These are phyloP conservation scores for Besnoitia besnoiti DNA, from an alignment of 169 alveolate genomes.

Conservation along the genomic window DNA sequence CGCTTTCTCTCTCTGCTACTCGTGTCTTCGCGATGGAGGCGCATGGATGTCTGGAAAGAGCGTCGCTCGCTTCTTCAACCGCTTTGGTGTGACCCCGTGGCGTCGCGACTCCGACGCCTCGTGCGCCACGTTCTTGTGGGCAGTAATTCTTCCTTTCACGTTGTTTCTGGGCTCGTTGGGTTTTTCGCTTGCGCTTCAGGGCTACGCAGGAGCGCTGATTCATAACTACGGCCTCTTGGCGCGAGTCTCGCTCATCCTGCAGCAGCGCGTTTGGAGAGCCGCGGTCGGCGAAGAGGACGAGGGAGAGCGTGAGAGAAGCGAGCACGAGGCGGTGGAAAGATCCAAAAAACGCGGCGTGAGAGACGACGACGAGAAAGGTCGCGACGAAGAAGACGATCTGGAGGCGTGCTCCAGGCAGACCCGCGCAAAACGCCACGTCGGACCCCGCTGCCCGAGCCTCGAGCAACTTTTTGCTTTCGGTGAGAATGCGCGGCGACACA, in stretches of 20 bases:
- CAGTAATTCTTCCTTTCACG: neutral
- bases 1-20: neutral
- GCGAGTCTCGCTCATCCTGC: constrained; percentile 9
- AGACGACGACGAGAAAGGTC: neutral
- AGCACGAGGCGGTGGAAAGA: neutral
- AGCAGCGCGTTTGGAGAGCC: constrained; percentile 22
- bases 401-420: neutral
- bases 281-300: constrained; percentile 10
- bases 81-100: neutral
- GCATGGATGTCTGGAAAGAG: no score
- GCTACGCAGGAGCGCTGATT: constrained; percentile 45
- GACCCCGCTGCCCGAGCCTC: neutral
- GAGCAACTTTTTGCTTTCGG: constrained; percentile 52
- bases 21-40: no score
- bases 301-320: neutral
- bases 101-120: no score
- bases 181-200: constrained; percentile 15
- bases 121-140: no score
- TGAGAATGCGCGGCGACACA: neutral
- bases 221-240: constrained; percentile 56
- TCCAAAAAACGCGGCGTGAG: neutral
- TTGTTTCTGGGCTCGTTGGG: neutral
- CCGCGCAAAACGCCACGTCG: neutral
- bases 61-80: neutral
- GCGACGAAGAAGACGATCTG: neutral